Base-by-base conservation (phyloP, 257 asterid species). In the Linaria vulgaris region DNA sequence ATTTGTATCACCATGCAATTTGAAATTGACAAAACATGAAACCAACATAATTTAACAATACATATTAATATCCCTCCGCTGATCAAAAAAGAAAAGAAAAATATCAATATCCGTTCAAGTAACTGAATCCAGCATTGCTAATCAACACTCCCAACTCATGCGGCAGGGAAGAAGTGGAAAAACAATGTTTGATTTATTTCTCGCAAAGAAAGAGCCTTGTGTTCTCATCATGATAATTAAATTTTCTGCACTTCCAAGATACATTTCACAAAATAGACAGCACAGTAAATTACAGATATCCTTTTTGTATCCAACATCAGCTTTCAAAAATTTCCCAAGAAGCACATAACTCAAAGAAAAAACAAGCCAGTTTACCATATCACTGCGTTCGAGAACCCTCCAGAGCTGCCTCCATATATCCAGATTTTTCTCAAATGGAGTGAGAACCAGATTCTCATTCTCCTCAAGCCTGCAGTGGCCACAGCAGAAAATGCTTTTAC, bases 361-460 rank as follows among this genome's bases (percentile, higher is more conserved):
- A 63, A 58, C 13, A 45, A 21, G 51, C 21, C 5, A 65, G 39
- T 88, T 83, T 76, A 94, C 99, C 99, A 94, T 80, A 76, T 94
- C 99, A 80, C 97, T 85, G 46, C 99, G 96, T 75, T 94, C 99
- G 63, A 94, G 95, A 74, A 94, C 99, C 81, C 99, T 90, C 99
- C 99, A 94, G 69, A 94, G 99, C 72, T 94, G 99, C 73, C 99
- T 84, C 99, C 99, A 94, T 65, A 94, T 94, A 81, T 90, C 97
- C 45, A 94, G 80, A 70, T 94, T 94, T 82, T 94, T 94, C 81
- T 94, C 99, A 78, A 94, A 94, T 69, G 99, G 99, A 30, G 99
- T 94, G 61, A 94, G 85, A 66, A 94, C 96, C 50, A 94, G 84
- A 48, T 79, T 90, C 80, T 90, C 95, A 24, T 94, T 94, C 75